phyloP scores from a whole-genome alignment of 2,329 filamentous ascomycete genomes.

The Ascomycota sp. region DNA sequence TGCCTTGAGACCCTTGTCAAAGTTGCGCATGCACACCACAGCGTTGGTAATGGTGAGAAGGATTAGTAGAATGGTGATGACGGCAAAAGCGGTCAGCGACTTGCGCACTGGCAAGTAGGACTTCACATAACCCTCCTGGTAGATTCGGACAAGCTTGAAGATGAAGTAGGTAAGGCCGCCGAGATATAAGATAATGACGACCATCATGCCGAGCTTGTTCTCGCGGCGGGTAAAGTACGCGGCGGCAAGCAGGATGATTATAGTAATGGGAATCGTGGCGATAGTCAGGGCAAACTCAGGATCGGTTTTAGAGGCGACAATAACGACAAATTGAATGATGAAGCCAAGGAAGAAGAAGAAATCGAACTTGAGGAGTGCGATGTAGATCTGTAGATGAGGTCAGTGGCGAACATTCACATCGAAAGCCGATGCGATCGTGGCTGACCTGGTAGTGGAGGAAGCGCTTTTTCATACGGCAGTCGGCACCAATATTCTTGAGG shows the following conservation, averaged over 20 bases:
- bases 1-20: conserved; percentile 70
- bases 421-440: too few species aligned
- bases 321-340: conserved; percentile 91
- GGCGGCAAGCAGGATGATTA: conserved; percentile 67
- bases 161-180: conserved; percentile 86
- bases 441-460: conserved; percentile 89
- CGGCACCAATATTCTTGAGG: conserved; percentile 95
- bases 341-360: conserved; percentile 99
- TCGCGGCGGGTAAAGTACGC: conserved; percentile 74
- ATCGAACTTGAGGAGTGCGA: conserved; percentile 93
- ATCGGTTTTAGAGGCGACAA: conserved; percentile 49
- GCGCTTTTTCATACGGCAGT: conserved; percentile 88
- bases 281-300: conserved; percentile 74
- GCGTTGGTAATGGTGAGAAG: conserved; percentile 76
- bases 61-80: conserved; percentile 79
- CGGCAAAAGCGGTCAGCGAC: conserved; percentile 80
- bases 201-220: conserved; percentile 55
- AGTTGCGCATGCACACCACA: conserved; percentile 75
- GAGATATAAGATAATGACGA: conserved; percentile 69
- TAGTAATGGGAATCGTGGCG: conserved; percentile 77
- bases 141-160: conserved; percentile 97
- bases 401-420: too few species aligned
- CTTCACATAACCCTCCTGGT: conserved; percentile 35
- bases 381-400: conserved; percentile 53
- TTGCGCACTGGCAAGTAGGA: conserved; percentile 63